phyloP scores from a whole-genome alignment of 2,329 filamentous ascomycete species.

The Penicillium janthinellum region DNA sequence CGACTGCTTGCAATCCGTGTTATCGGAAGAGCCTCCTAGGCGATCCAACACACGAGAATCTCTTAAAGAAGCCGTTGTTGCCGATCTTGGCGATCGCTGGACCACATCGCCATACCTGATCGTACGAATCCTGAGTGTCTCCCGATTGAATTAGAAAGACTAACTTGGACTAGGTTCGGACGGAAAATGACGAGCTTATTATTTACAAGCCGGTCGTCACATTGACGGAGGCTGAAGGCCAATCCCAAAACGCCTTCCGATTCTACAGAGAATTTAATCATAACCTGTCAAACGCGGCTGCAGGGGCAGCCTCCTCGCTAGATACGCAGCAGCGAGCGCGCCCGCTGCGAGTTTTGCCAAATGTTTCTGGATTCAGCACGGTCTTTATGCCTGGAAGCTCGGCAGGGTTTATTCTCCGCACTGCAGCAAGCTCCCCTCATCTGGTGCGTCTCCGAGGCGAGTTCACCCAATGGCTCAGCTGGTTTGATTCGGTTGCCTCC shows the following conservation, averaged over 20 bases:
- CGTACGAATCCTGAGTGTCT: slow-evolving; percentile 52
- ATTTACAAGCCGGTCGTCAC: slow-evolving; percentile 79
- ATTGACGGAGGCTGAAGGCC: slow-evolving; percentile 16
- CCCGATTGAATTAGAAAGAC: slow-evolving; percentile 7
- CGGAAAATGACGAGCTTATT: slow-evolving; percentile 76
- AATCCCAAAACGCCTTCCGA: slow-evolving; percentile 52
- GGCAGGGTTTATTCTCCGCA: slow-evolving; percentile 80
- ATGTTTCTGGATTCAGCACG: slow-evolving; percentile 73
- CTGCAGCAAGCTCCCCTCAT: slow-evolving; percentile 73
- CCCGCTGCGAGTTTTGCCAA: slow-evolving; percentile 46
- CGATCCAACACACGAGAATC: slow-evolving; percentile 72
- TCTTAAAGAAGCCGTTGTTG: slow-evolving; percentile 77
- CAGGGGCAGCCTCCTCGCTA: slow-evolving; percentile 48
- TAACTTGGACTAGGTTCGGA: slow-evolving; percentile 63
- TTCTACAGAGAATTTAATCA: slow-evolving; percentile 77
- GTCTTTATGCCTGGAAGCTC: slow-evolving; percentile 81
- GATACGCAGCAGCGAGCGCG: slow-evolving; percentile 37
- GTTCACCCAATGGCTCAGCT: slow-evolving; percentile 69
- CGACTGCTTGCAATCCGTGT: slow-evolving; percentile 72
- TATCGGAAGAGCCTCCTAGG: slow-evolving; percentile 71
- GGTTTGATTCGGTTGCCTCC: slow-evolving; percentile 67
- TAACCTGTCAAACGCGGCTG: slow-evolving; percentile 61
- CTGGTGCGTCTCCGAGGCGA: slow-evolving; percentile 72
- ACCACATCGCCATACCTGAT: slow-evolving; percentile 76
- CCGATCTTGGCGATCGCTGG: slow-evolving; percentile 77